Evolutionary conservation across 805 yeast genomes (phyloP).

Genomic region (Sugiyamaella smithiae): DNA sequence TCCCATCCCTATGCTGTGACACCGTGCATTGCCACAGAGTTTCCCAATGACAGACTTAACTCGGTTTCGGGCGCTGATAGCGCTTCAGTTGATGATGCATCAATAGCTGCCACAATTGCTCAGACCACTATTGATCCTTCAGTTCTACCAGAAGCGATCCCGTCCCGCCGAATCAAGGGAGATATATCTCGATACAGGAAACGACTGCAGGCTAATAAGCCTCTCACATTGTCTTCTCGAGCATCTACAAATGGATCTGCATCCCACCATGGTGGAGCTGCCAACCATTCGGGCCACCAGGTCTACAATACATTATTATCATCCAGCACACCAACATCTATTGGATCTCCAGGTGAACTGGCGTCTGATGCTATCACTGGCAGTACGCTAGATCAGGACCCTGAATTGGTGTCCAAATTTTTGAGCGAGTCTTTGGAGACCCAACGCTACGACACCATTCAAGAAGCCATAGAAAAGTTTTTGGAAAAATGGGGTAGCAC

Average conservation of each 20-base stretch:
- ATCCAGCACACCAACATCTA: slow-evolving; percentile 6
- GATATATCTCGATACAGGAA: slow-evolving; percentile 32
- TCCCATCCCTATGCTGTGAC: slow-evolving; percentile 81
- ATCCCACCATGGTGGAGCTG: slow-evolving; percentile 12
- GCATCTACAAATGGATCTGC: slow-evolving; percentile 7
- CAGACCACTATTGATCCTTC: background rate
- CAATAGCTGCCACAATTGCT: background rate
- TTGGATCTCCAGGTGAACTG: slow-evolving; percentile 1
- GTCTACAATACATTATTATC: slow-evolving; percentile 5
- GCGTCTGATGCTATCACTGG: background rate
- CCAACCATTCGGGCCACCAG: background rate
- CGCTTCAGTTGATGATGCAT: background rate
- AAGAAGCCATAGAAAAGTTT: slow-evolving; percentile 61
- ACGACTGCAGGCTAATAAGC: slow-evolving; percentile 11
- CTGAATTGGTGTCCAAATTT: slow-evolving; percentile 14
- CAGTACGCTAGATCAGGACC: background rate
- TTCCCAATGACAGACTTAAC: slow-evolving; percentile 19
- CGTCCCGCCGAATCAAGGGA: slow-evolving; percentile 32
- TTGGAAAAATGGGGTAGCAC: slow-evolving; percentile 74
- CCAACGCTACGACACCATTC: slow-evolving; percentile 37
- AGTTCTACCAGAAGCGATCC: slow-evolving; percentile 15
- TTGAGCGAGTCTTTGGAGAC: slow-evolving; percentile 21
- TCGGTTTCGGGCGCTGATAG: background rate
- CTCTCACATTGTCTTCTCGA: slow-evolving; percentile 7
- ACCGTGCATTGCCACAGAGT: slow-evolving; percentile 69